phyloP scores from a whole-genome alignment of 306 rosid species.

The Malus asiatica region DNA sequence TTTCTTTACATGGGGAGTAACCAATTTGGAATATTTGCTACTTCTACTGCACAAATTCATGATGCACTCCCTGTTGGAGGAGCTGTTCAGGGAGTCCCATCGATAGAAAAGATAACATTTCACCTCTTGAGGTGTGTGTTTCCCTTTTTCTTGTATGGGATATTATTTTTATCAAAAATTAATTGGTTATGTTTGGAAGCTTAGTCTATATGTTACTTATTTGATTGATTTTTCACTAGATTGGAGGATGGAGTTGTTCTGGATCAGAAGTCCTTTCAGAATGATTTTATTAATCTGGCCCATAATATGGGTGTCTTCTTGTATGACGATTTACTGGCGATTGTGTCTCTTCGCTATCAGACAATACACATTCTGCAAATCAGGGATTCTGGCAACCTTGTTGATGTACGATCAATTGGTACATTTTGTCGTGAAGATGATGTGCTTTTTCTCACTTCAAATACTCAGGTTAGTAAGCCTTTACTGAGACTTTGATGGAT shows the following conservation, averaged over 20 bases:
- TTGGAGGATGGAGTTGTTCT: conserved; percentile 77
- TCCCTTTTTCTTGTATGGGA: neutral
- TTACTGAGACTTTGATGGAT: conserved; percentile 1
- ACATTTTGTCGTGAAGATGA: conserved; percentile 91
- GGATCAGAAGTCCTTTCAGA: conserved; percentile 71
- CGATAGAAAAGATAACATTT: conserved; percentile 82
- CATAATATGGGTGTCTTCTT: conserved; percentile 90
- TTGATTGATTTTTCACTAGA: conserved; percentile 31
- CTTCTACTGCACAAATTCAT: conserved; percentile 67
- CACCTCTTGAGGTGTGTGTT: conserved; percentile 64
- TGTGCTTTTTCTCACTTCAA: conserved; percentile 81
- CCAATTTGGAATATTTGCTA: conserved; percentile 80
- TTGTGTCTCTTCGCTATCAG: conserved; percentile 93
- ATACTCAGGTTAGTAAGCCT: conserved; percentile 44
- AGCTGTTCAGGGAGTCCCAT: conserved; percentile 83
- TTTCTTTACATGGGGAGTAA: conserved; percentile 80
- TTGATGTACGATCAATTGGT: conserved; percentile 77
- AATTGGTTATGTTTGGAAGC: neutral
- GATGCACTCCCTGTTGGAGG: conserved; percentile 73
- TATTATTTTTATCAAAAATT: neutral
- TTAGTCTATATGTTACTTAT: neutral
- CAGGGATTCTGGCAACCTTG: conserved; percentile 83
- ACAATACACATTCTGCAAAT: conserved; percentile 80
- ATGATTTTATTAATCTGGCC: conserved; percentile 79
- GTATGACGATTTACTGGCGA: conserved; percentile 91